A percentile compares a stretch with the other conserved stretches of the same genome.
These are phyloP conservation scores for Eucalyptus grandis DNA, from an alignment of 345 rosid genomes.

Conservation along the genomic window DNA sequence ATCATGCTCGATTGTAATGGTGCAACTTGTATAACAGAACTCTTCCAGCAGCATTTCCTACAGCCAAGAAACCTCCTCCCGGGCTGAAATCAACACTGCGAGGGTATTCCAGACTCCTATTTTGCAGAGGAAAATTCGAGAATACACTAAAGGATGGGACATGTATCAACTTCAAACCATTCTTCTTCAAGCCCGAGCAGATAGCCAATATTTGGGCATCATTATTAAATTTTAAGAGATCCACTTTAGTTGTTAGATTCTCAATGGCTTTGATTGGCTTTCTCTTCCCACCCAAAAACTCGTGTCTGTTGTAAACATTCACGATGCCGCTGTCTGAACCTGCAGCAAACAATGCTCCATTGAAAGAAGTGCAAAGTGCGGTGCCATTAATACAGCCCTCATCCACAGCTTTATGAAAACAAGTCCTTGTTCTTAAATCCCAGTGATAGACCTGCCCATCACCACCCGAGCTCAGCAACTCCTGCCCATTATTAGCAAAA, in stretches of 20 bases:
- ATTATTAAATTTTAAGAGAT: conserved; percentile 67
- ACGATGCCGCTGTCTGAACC: conserved; percentile 87
- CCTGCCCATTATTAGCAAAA: conserved; percentile 56
- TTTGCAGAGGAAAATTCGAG: conserved; percentile 78
- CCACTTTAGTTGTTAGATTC: conserved; percentile 70
- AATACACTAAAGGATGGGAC: conserved; percentile 57
- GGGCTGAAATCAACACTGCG: conserved; percentile 92
- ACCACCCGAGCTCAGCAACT: conserved; percentile 77
- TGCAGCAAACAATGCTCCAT: conserved; percentile 62
- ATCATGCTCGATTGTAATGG: conserved; percentile 64
- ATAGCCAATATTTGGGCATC: conserved; percentile 85
- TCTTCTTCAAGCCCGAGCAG: conserved; percentile 67
- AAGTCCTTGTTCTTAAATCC: conserved; percentile 80
- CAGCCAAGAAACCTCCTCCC: conserved; percentile 87
- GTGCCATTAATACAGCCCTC: conserved; percentile 83
- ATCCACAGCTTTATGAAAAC: conserved; percentile 76
- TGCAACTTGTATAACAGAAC: conserved; percentile 80
- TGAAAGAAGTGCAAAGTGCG: conserved; percentile 45
- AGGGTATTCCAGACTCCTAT: conserved; percentile 43
- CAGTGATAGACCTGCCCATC: conserved; percentile 86
- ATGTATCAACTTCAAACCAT: conserved; percentile 64
- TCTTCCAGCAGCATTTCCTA: conserved; percentile 81
- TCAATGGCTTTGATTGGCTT: conserved; percentile 68
- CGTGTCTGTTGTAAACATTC: conserved; percentile 70
- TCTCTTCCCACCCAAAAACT: conserved; percentile 74